phyloP scores from a whole-genome alignment of 352 stramenopile species.

The Globisporangium emineosum region DNA sequence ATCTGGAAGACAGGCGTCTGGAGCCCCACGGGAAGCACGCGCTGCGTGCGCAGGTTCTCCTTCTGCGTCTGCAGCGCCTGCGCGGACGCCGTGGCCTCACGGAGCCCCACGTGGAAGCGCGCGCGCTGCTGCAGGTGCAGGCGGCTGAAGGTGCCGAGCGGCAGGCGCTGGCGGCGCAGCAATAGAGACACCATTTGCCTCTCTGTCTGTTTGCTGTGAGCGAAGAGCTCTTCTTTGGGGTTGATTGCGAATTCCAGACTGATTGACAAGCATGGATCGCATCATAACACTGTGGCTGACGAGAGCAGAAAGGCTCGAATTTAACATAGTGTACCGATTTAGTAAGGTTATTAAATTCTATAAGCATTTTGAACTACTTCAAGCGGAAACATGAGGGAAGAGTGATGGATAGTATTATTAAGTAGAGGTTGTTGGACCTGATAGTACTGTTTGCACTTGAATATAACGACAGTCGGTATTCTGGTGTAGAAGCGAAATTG shows the following conservation, averaged over 20 bases:
- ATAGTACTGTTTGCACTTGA: too few relatives aligned
- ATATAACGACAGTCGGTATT: too few relatives aligned
- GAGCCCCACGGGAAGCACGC: constrained; percentile 47
- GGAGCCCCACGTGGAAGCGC: constrained; percentile 51
- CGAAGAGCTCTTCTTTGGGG: background rate
- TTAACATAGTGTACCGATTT: background rate
- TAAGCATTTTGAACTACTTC: background rate
- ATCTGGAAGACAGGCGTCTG: constrained; percentile 83
- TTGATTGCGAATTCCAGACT: background rate
- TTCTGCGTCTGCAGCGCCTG: constrained; percentile 42
- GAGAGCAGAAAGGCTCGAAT: background rate
- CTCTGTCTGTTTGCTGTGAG: background rate
- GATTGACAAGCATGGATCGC: constrained; percentile 4
- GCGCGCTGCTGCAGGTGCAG: background rate
- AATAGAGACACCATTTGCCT: constrained; percentile 5
- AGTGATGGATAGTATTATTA: background rate
- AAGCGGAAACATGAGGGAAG: background rate
- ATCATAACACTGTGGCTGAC: constrained; percentile 1
- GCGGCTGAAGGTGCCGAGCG: background rate
- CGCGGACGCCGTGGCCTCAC: constrained; percentile 26
- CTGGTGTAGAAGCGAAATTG: too few relatives aligned
- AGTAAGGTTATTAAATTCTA: background rate
- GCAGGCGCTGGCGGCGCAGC: background rate
- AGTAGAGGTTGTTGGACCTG: background rate
- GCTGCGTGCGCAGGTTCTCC: constrained; percentile 48